Conservation (phyloP, 352 stramenopile species). For the Phytophthora ramorum region DNA sequence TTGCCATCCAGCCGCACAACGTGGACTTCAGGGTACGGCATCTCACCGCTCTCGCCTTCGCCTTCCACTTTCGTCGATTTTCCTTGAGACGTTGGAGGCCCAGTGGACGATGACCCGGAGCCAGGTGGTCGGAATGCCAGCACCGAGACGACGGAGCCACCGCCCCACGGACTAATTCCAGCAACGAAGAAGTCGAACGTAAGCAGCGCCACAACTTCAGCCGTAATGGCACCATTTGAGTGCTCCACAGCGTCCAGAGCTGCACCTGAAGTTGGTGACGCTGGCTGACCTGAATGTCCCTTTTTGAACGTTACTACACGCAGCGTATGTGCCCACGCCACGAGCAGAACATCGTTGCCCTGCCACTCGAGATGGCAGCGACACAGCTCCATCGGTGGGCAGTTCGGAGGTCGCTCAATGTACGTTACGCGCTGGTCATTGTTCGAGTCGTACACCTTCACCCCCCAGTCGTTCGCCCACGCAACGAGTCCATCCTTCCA, state of each 20-base stretch:
- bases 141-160: slow-evolving; percentile 62
- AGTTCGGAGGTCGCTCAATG: slow-evolving; percentile 80
- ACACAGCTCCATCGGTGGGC: slow-evolving; percentile 85
- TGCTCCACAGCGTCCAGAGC: slow-evolving; percentile 34
- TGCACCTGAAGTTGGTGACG: slow-evolving; percentile 46
- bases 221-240: slow-evolving; percentile 45
- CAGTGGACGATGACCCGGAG: slow-evolving; percentile 32
- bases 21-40: slow-evolving; percentile 85
- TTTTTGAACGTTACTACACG: slow-evolving; percentile 84
- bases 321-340: slow-evolving; percentile 81
- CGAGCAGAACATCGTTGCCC: slow-evolving; percentile 55
- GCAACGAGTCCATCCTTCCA: slow-evolving; percentile 81
- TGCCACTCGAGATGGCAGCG: slow-evolving; percentile 85
- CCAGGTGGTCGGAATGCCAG: slow-evolving; percentile 77
- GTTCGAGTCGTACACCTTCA: slow-evolving; percentile 86
- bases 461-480: slow-evolving; percentile 88
- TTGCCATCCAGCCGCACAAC: slow-evolving; percentile 91
- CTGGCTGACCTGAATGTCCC: slow-evolving; percentile 29
- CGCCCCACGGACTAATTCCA: slow-evolving; percentile 73
- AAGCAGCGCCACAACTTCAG: slow-evolving; percentile 74
- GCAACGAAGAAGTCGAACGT: slow-evolving; percentile 89
- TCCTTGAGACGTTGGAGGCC: slow-evolving; percentile 25
- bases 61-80: slow-evolving; percentile 65
- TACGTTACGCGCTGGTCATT: slow-evolving; percentile 83
- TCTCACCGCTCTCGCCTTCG: slow-evolving; percentile 73